Evolutionary conservation across 352 stramenopile species (phyloP), one percentile per base, ranked within the genome.

Genomic region (Pythium sp.): DNA sequence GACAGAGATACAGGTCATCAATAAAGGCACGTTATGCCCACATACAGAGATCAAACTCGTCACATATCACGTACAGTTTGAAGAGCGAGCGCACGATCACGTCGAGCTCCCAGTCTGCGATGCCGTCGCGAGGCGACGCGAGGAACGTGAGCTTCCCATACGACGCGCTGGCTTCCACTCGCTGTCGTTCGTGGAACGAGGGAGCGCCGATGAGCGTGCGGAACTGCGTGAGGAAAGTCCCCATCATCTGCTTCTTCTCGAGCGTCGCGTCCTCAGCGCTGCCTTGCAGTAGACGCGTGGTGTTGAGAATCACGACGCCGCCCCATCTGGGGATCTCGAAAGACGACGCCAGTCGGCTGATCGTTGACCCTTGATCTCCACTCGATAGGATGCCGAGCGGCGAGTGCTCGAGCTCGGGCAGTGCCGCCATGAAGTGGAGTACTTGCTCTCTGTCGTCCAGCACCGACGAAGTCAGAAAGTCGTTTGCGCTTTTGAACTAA

Each of bases 401-500:
- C 20, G 81, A 60, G 62, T 93, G 84, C 3, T 59, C 58, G 34
- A 67, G 46, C 32, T 77, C 70, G 0, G 87, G 87, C 24, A 94
- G 62, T 9, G 81, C 83, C 14, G 80, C 87, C 80, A 92, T 91
- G 38, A 94, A 93, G 58, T 91, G 83, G 8, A 94, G 68, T 64
- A 92, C 76, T 49, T 91, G 83, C 70, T 94, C 87, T 36, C 84
- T 67, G 66, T 94, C 87, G 1, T 78, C 76, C 30, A 93, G 72
- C 58, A 94, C 80, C 0, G 83, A 87, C 2, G 82, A 75, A 9
- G 79, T 80, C 12, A 92, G 64, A 49, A 87, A 93, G 57, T 93
- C 82, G 61, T 94, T 94, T 24, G 76, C 75, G 55, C 80, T 91
- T 47, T 93, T 93, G 54, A 94, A 94, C 86, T 93, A 32, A 3